Evolutionary conservation across 345 rosid genomes (phyloP).

Genomic region (Eucalyptus guilfoylei): DNA sequence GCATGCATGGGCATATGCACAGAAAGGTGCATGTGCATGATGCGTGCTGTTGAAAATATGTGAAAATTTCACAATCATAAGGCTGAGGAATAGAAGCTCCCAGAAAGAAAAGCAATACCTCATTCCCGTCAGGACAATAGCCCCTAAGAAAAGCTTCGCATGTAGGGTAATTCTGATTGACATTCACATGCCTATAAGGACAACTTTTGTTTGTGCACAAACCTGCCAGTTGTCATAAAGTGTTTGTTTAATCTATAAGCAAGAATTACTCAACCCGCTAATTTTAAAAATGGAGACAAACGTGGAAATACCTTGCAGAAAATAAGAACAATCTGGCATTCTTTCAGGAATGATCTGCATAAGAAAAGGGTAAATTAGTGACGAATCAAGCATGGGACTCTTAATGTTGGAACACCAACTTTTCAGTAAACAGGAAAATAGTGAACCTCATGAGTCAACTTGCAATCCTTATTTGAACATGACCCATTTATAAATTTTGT

Average conservation of each 20-base stretch:
- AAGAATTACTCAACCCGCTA: not conserved
- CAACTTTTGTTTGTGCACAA: conserved; percentile 73
- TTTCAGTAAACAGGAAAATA: not conserved
- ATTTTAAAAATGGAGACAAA: not conserved
- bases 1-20: not conserved
- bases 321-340: conserved; percentile 98
- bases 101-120: conserved; percentile 35
- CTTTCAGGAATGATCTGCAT: conserved; percentile 92
- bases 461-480: conserved; percentile 67
- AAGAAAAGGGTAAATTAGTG: not conserved
- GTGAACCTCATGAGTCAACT: conserved; percentile 87
- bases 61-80: not conserved
- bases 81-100: not conserved
- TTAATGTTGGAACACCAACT: not conserved
- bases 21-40: not conserved
- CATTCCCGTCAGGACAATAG: conserved; percentile 83
- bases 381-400: not conserved
- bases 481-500: conserved; percentile 84
- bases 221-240: conserved; percentile 34
- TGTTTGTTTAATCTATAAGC: not conserved
- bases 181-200: conserved; percentile 91
- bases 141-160: conserved; percentile 89
- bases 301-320: conserved; percentile 56
- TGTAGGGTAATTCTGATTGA: conserved; percentile 65
- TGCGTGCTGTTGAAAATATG: not conserved